phyloP scores from a whole-genome alignment of 768 basidiomycete species.

The Glaciozyma martinii region DNA sequence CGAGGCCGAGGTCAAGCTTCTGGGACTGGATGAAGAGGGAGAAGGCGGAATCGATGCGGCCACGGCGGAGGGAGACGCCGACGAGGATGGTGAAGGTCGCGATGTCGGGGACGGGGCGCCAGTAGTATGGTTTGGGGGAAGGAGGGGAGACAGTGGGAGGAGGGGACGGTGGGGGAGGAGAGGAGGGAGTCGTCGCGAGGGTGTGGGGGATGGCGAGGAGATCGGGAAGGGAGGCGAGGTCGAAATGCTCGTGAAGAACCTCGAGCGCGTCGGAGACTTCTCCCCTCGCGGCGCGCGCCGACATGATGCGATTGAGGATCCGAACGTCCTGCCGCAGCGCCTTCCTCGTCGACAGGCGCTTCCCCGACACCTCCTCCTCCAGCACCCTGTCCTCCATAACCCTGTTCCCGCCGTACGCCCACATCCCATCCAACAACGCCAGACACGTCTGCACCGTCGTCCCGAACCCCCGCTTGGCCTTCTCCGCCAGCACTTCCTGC shows the following conservation, averaged over 20 bases:
- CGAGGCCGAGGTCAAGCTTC: neutral
- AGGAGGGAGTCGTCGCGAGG: neutral
- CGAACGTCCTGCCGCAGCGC: constrained; percentile 16
- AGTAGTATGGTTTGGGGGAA: neutral
- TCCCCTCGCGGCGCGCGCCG: constrained; percentile 5
- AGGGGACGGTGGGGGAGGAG: neutral
- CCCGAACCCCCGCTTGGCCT: constrained; percentile 5
- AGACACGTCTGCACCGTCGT: constrained; percentile 19
- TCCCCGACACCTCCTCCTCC: neutral
- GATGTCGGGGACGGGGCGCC: constrained; percentile 10
- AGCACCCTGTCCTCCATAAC: constrained; percentile 25
- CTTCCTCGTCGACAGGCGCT: neutral
- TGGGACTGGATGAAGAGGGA: constrained; percentile 3
- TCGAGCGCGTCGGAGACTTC: constrained; percentile 7
- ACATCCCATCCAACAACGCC: constrained; percentile 22
- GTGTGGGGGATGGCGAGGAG: neutral
- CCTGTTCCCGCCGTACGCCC: constrained; percentile 16
- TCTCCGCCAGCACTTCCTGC: constrained; percentile 8
- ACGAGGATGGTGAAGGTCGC: constrained; percentile 19
- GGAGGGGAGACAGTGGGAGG: neutral
- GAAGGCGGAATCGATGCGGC: constrained; percentile 10
- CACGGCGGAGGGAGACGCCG: constrained; percentile 11
- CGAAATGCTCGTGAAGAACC: constrained; percentile 11
- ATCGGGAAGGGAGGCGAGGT: neutral
- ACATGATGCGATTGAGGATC: constrained; percentile 23